phyloP scores from a whole-genome alignment of 2,329 filamentous ascomycete genomes.

The Beauveria pseudobassiana region DNA sequence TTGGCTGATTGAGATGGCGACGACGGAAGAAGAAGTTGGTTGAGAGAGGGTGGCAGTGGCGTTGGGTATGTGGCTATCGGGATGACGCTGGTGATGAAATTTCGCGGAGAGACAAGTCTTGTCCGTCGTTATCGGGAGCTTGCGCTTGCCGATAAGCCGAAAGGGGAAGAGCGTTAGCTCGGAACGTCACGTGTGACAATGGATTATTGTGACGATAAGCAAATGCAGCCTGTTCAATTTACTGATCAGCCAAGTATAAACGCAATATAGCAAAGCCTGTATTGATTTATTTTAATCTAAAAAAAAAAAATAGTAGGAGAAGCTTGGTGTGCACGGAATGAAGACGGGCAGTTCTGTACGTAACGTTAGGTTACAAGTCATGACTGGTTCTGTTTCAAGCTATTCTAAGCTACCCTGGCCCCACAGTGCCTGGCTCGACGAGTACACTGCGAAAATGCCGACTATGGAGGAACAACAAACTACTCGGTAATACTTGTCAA shows the following conservation, averaged over 20 bases:
- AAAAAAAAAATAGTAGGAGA: too few relatives aligned
- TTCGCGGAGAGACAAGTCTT: background rate
- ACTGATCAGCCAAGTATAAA: too few relatives aligned
- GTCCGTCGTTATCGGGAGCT: background rate
- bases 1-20: constrained; percentile 14
- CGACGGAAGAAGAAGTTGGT: background rate
- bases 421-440: background rate
- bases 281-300: too few relatives aligned
- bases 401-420: background rate
- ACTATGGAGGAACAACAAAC: background rate
- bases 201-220: background rate
- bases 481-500: background rate
- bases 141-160: constrained; percentile 10
- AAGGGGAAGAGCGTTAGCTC: background rate
- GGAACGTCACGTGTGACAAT: background rate
- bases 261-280: too few relatives aligned
- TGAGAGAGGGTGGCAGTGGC: background rate
- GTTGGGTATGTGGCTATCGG: background rate
- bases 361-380: too few relatives aligned
- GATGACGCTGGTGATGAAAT: constrained; percentile 10
- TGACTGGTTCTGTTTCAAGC: background rate
- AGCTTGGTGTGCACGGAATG: too few relatives aligned
- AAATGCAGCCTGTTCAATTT: background rate
- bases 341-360: too few relatives aligned
- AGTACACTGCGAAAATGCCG: background rate